Evolutionary conservation across 805 yeast genomes (phyloP).

Genomic region (Schwanniomyces polymorphus): DNA sequence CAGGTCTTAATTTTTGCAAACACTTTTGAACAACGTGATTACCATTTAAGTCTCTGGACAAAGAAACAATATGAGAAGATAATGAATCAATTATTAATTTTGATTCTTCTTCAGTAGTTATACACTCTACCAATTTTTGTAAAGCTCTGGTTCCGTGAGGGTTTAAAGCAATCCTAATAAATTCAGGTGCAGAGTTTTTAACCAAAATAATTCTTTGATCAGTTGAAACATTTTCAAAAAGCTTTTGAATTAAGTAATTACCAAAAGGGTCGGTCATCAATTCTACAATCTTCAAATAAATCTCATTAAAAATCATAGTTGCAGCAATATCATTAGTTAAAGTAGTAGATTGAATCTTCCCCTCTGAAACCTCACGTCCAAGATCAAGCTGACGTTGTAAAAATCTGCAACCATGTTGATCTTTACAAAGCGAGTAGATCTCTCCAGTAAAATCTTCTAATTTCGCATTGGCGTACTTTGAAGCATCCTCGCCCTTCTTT

Average conservation of each 20-base stretch:
- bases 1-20: constrained; percentile 64
- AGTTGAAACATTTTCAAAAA: constrained; percentile 71
- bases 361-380: constrained; percentile 36
- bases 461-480: constrained; percentile 66
- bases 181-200: constrained; percentile 66
- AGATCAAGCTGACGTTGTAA: constrained; percentile 82
- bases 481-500: constrained; percentile 63
- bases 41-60: constrained; percentile 90
- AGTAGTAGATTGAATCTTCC: constrained; percentile 3
- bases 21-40: constrained; percentile 96
- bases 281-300: constrained; percentile 73
- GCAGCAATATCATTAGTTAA: constrained; percentile 51
- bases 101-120: constrained; percentile 71
- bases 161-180: constrained; percentile 80
- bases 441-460: constrained; percentile 70
- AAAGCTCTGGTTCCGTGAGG: constrained; percentile 97
- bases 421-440: constrained; percentile 81
- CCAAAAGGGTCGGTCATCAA: constrained; percentile 97
- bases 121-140: constrained; percentile 87
- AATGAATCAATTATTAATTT: constrained; percentile 59
- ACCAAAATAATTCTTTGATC: constrained; percentile 73
- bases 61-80: constrained; percentile 67
- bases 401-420: constrained; percentile 95
- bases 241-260: constrained; percentile 89
- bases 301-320: constrained; percentile 77